Evolutionary conservation across 1,284 basidiomycete genomes (phyloP).

Genomic region (Malassezia pachydermatis): DNA sequence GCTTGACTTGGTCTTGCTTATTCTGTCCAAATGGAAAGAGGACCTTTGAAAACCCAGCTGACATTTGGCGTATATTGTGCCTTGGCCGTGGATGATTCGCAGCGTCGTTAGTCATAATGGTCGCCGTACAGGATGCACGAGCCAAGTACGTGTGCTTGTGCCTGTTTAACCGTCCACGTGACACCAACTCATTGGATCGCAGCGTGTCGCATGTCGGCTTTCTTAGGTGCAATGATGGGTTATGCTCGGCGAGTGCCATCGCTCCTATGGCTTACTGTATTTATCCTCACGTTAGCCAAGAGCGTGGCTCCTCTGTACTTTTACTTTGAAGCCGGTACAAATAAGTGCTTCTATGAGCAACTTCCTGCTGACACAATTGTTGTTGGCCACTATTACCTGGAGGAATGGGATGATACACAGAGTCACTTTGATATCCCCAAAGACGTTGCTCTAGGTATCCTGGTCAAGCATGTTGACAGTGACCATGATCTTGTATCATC

Average conservation of each 20-base stretch:
- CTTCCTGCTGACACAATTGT: constrained; percentile 92
- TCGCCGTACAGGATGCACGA: background rate
- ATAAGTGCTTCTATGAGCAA: constrained; percentile 84
- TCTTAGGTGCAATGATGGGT: background rate
- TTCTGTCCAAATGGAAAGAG: background rate
- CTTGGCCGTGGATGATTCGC: too few relatives aligned
- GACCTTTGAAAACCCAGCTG: background rate
- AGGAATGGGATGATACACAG: constrained; percentile 72
- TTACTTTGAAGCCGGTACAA: constrained; percentile 49
- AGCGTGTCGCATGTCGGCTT: background rate
- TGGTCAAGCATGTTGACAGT: constrained; percentile 56
- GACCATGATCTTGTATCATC: constrained; percentile 59
- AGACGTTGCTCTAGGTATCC: constrained; percentile 75
- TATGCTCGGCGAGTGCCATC: background rate
- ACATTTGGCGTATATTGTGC: background rate
- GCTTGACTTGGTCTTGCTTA: background rate
- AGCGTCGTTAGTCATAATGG: background rate
- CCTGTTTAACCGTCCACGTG: constrained; percentile 10
- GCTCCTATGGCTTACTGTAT: constrained; percentile 9
- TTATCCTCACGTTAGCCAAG: constrained; percentile 2
- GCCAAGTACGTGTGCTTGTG: background rate
- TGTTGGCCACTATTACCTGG: constrained; percentile 63
- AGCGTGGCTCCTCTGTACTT: constrained; percentile 46
- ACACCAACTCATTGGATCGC: background rate
- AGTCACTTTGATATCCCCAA: constrained; percentile 65